Evolutionary conservation across 441 rosid genomes (phyloP), one percentile per base, ranked within the genome.

Genomic region (Pelargonium australe): DNA sequence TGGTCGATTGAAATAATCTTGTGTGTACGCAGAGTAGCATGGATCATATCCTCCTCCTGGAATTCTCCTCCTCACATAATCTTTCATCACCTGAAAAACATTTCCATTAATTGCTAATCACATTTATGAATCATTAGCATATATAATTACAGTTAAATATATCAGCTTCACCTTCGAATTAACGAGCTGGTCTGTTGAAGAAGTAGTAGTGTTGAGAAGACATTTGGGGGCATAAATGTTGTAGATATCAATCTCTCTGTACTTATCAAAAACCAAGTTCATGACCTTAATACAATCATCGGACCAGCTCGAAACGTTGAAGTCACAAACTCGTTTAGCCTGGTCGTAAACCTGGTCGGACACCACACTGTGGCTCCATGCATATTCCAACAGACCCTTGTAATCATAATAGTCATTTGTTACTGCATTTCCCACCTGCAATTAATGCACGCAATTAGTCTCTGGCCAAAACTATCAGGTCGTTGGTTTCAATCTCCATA

Each of bases 331-430:
- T 62, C 70, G 68, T 64, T 82, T 78, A 66, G 77, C 78, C n/a
- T 76, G 65, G 37, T 76, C 45, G 68, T 82, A 85, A 6, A 76
- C 73, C 68, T 55, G 66, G 70, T 85, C 87, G 0, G 91, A 70
- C 68, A 87, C 76, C 34, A 87, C 83, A 31, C 85, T 76, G 51
- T 87, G 87, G 73, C 87, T 84, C 89, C 91, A 86, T 17, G 86
- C 85, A 49, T 82, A 87, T 47, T 85, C 91, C 34, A 85, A 70
- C 23, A 87, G 67, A 8, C 87, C 91, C 65, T 69, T 78, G 78
- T 70, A 64, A 75, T 86, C 89, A 37, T 79, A 64, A 63, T 76
- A 64, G 49, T 86, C 89, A 65, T 86, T 74, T 23, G 85, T 82
- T 40, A 66, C 58, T 49, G 89, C 84, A 74, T 86, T 85, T 17